phyloP scores from a whole-genome alignment of 129 eudicot genomes.

The Artemisia argyi region DNA sequence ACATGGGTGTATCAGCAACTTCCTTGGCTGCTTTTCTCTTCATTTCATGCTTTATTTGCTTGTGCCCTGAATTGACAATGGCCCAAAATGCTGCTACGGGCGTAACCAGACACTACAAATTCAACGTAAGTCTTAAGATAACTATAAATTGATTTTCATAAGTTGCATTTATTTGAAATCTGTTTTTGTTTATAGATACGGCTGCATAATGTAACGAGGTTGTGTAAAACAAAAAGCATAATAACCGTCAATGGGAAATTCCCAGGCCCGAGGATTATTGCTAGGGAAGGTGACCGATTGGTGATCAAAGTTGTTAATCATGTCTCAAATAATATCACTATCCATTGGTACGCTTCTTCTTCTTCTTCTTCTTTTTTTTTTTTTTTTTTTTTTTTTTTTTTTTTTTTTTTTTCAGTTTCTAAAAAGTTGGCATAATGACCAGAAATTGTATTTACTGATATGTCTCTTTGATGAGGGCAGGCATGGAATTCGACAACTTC shows the following conservation, averaged over 20 bases:
- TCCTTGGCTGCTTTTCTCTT: constrained; percentile 30
- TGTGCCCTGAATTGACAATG: constrained; percentile 25
- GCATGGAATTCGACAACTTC: constrained; percentile 17
- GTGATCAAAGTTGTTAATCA: constrained; percentile 49
- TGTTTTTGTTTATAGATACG: constrained; percentile 33
- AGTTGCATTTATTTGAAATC: background rate
- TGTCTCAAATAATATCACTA: constrained; percentile 44
- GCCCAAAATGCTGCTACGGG: constrained; percentile 26
- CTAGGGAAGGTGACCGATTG: constrained; percentile 59
- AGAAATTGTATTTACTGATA: no score
- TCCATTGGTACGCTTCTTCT: constrained; percentile 54
- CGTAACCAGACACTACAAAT: constrained; percentile 52
- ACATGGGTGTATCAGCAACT: constrained; percentile 1
- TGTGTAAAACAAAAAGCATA: constrained; percentile 52
- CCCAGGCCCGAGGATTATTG: constrained; percentile 53
- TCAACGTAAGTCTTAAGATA: constrained; percentile 30
- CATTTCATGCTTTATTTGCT: constrained; percentile 25
- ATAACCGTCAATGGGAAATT: constrained; percentile 55
- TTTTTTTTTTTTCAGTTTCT: background rate
- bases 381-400: no score
- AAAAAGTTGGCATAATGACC: no score
- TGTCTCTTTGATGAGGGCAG: constrained; percentile 19
- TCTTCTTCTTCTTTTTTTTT: no score
- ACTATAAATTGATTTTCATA: background rate
- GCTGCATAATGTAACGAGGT: constrained; percentile 52